Percentiles rank a stretch among this genome's conserved stretches.
Conservation (phyloP, 73 alveolate genomes). For the Paramecium sexaurelia region DNA sequence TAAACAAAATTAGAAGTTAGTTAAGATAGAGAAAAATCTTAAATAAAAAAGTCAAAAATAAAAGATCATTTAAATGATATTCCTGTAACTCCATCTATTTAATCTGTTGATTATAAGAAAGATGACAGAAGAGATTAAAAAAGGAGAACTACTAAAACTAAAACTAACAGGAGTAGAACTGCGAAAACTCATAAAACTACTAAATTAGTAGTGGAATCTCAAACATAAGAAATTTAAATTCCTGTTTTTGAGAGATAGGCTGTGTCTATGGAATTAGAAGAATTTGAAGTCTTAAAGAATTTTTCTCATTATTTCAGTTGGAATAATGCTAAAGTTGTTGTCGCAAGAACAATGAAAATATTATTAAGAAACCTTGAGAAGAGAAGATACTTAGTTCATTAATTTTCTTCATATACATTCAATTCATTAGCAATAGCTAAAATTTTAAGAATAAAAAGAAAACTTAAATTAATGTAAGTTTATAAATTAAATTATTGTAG, state of each 20-base stretch:
- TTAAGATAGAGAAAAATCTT: background rate
- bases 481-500: background rate
- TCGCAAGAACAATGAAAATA: background rate
- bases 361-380: background rate
- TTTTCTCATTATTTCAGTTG: background rate
- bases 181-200: background rate
- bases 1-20: background rate
- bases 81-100: background rate
- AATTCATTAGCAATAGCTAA: background rate
- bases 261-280: constrained; percentile 36
- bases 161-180: constrained; percentile 25
- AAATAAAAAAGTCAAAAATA: background rate
- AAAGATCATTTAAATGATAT: background rate
- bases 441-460: background rate
- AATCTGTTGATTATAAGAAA: background rate
- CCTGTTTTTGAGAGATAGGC: background rate
- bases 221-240: background rate
- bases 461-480: background rate
- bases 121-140: constrained; percentile 19
- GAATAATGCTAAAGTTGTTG: constrained; percentile 4
- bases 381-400: background rate
- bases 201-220: background rate
- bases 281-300: background rate
- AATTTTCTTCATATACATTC: constrained; percentile 3
- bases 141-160: background rate